A percentile compares a stretch with the other conserved stretches of the same genome.
Evolutionary conservation across 192 early-diverging fungal species (phyloP).

Genomic region (Entomortierella beljakovae): DNA sequence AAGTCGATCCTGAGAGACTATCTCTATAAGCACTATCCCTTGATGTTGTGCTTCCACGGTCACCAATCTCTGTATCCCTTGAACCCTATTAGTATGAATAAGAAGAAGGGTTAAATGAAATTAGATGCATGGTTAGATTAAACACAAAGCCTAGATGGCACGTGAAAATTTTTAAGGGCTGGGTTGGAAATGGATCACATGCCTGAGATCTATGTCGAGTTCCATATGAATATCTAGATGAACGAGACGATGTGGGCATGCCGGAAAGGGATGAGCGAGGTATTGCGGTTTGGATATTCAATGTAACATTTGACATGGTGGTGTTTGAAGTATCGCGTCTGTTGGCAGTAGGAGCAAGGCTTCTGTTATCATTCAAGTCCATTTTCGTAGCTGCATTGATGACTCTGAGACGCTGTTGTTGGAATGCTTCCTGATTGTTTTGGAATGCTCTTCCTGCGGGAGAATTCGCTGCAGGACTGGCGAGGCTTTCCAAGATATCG

Average conservation of each 20-base stretch:
- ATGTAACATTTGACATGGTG: neutral
- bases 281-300: neutral
- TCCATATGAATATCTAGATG: slow-evolving; percentile 27
- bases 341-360: slow-evolving; percentile 8
- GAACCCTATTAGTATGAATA: slow-evolving; percentile 22
- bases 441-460: slow-evolving; percentile 1
- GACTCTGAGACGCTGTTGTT: slow-evolving; percentile 14
- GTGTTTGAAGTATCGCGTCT: neutral
- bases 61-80: slow-evolving; percentile 40
- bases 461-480: neutral
- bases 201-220: slow-evolving; percentile 42
- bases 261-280: slow-evolving; percentile 3
- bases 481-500: neutral
- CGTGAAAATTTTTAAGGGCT: neutral
- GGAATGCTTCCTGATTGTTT: slow-evolving; percentile 24
- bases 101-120: neutral
- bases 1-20: slow-evolving; percentile 49
- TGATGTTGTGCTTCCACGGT: slow-evolving; percentile 51
- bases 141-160: too few relatives aligned
- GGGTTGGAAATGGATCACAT: neutral
- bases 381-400: slow-evolving; percentile 19
- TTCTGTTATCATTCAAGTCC: slow-evolving; percentile 27
- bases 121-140: neutral
- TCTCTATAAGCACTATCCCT: slow-evolving; percentile 46
- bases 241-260: slow-evolving; percentile 14